phyloP scores from a whole-genome alignment of 2,329 filamentous ascomycete genomes.

The Microsporum audouinii region DNA sequence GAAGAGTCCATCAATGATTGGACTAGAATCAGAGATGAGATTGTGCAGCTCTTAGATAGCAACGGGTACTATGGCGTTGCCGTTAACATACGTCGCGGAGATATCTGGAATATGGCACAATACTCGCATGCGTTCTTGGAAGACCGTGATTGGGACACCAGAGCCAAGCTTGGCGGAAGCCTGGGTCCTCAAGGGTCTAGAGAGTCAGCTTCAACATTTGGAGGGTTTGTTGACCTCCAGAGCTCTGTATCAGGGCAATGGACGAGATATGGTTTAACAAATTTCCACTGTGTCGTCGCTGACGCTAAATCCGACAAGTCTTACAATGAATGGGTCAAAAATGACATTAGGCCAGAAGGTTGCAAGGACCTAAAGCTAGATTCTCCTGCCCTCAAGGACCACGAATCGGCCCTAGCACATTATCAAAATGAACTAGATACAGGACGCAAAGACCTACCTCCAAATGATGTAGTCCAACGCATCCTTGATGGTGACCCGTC shows the following conservation, averaged over 20 bases:
- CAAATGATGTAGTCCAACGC: neutral
- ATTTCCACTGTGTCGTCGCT: neutral
- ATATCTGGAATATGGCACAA: neutral
- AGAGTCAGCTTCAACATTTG: neutral
- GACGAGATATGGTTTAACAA: neutral
- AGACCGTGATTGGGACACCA: neutral
- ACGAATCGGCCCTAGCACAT: neutral
- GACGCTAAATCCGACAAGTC: neutral
- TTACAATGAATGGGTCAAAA: neutral
- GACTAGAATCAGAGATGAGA: neutral
- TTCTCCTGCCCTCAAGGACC: neutral
- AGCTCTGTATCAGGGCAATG: neutral
- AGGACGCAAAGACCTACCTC: neutral
- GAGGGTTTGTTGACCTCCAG: neutral
- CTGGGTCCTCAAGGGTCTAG: neutral
- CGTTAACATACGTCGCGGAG: neutral
- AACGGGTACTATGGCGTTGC: neutral
- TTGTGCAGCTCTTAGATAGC: neutral
- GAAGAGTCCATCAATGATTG: neutral
- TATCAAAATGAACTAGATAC: neutral
- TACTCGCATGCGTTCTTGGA: neutral
- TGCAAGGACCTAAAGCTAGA: neutral
- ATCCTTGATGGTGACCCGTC: neutral
- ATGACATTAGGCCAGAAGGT: neutral
- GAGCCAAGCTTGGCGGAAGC: neutral